Percentiles rank a stretch among this genome's conserved stretches.
These are phyloP conservation scores for Pythium chondricola DNA, from an alignment of 352 stramenopile species.

Conservation along the genomic window DNA sequence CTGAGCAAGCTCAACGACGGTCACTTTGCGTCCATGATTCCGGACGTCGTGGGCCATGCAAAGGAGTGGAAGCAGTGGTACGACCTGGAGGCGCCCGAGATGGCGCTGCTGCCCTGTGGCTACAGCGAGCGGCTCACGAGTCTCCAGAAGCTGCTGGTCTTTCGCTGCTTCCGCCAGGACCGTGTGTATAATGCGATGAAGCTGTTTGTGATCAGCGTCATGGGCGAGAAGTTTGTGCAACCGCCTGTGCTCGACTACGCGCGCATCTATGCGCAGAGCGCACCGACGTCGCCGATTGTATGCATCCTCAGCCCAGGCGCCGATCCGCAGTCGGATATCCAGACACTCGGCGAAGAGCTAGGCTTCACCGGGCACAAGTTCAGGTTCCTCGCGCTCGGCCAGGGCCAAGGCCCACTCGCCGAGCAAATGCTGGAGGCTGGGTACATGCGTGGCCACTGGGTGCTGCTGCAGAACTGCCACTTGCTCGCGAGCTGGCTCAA, in stretches of 20 bases:
- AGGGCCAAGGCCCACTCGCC: conserved; percentile 91
- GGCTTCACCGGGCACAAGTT: conserved; percentile 90
- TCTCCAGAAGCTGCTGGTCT: conserved; percentile 90
- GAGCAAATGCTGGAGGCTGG: conserved; percentile 93
- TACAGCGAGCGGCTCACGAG: conserved; percentile 73
- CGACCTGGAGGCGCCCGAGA: conserved; percentile 90
- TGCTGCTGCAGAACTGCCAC: conserved; percentile 95
- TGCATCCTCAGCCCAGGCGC: conserved; percentile 93
- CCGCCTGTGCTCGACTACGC: conserved; percentile 92
- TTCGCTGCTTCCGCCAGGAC: conserved; percentile 92
- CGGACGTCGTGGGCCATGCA: conserved; percentile 42
- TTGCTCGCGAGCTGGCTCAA: conserved; percentile 91
- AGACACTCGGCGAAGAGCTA: conserved; percentile 88
- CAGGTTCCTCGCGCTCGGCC: conserved; percentile 91
- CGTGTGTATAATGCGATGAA: conserved; percentile 96
- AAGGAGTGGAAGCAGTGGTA: conserved; percentile 92
- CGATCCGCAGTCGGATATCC: conserved; percentile 93
- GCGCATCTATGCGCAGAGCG: conserved; percentile 90
- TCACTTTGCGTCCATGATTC: conserved; percentile 49
- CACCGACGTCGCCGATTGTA: conserved; percentile 85
- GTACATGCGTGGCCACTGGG: conserved; percentile 81
- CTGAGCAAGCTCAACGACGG: conserved; percentile 66
- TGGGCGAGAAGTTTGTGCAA: conserved; percentile 94
- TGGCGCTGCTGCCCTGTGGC: conserved; percentile 67
- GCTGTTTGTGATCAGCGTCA: conserved; percentile 88